phyloP scores from a whole-genome alignment of 345 rosid species.

The Arabis alpina region DNA sequence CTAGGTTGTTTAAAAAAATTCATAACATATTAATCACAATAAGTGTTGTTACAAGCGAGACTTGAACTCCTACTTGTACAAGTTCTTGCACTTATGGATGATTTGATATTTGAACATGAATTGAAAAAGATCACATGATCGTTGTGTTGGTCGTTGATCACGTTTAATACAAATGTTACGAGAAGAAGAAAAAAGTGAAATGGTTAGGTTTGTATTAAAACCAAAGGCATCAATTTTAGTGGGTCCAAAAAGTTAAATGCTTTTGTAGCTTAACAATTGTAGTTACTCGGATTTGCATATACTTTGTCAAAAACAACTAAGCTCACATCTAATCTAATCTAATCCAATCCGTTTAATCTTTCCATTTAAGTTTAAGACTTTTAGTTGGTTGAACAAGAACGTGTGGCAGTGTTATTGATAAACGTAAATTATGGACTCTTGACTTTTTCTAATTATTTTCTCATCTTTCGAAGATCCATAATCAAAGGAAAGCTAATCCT shows the following conservation, averaged over 20 bases:
- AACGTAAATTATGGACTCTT: slow-evolving; percentile 35
- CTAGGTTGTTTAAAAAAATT: too few relatives aligned
- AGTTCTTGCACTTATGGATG: slow-evolving; percentile 19
- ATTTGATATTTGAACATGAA: slow-evolving; percentile 23
- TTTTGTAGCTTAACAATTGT: background rate
- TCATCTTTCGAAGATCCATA: slow-evolving; percentile 33
- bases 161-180: slow-evolving; percentile 25
- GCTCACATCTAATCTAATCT: background rate
- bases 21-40: background rate
- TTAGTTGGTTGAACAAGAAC: slow-evolving; percentile 37
- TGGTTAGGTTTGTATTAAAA: slow-evolving; percentile 39
- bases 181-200: slow-evolving; percentile 6
- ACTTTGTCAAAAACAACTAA: background rate
- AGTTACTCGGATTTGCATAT: background rate
- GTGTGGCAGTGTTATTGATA: slow-evolving; percentile 45
- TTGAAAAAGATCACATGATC: slow-evolving; percentile 40
- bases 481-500: slow-evolving; percentile 20
- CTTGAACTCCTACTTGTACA: slow-evolving; percentile 2
- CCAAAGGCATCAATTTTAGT: slow-evolving; percentile 12
- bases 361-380: background rate
- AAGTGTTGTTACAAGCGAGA: slow-evolving; percentile 7
- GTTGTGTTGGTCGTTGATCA: slow-evolving; percentile 36
- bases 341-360: background rate
- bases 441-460: slow-evolving; percentile 31
- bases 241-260: slow-evolving; percentile 36